phyloP scores from a whole-genome alignment of 768 basidiomycete genomes.

The Rhizopogon sp. region DNA sequence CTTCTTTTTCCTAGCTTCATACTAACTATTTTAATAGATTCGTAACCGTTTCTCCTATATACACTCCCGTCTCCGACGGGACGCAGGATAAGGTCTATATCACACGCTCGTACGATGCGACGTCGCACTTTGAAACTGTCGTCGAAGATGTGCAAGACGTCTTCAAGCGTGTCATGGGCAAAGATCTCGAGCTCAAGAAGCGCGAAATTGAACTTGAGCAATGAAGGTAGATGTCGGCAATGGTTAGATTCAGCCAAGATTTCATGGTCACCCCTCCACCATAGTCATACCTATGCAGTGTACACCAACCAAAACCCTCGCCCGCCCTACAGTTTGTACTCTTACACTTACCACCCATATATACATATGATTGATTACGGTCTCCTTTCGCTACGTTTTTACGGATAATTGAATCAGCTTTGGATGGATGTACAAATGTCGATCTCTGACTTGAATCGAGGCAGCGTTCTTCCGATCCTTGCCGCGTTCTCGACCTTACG shows the following conservation, averaged over 20 bases:
- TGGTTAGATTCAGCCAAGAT: background rate
- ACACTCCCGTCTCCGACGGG: constrained; percentile 83
- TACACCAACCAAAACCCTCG: background rate
- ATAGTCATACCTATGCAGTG: constrained; percentile 1
- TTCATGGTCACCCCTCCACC: background rate
- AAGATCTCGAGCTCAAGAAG: constrained; percentile 82
- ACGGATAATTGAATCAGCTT: background rate
- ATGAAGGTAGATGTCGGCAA: constrained; percentile 14
- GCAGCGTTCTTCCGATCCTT: too few species aligned
- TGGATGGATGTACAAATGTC: background rate
- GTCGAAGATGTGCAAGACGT: constrained; percentile 97
- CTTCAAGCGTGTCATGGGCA: constrained; percentile 83
- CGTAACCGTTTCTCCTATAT: constrained; percentile 81
- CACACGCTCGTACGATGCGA: constrained; percentile 97
- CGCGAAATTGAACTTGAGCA: constrained; percentile 66
- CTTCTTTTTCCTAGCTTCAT: constrained; percentile 3
- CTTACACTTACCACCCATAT: background rate
- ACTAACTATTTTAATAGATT: constrained; percentile 51
- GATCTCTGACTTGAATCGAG: too few species aligned
- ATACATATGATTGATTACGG: background rate
- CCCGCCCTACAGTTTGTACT: background rate
- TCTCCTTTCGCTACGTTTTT: background rate
- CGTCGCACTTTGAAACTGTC: constrained; percentile 98
- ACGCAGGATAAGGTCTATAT: constrained; percentile 89
- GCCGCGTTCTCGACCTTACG: too few species aligned